Evolutionary conservation across 495 filamentous ascomycete genomes (phyloP), one percentile per base, ranked within the genome.

Genomic region (Staphylotrichum longicolle): DNA sequence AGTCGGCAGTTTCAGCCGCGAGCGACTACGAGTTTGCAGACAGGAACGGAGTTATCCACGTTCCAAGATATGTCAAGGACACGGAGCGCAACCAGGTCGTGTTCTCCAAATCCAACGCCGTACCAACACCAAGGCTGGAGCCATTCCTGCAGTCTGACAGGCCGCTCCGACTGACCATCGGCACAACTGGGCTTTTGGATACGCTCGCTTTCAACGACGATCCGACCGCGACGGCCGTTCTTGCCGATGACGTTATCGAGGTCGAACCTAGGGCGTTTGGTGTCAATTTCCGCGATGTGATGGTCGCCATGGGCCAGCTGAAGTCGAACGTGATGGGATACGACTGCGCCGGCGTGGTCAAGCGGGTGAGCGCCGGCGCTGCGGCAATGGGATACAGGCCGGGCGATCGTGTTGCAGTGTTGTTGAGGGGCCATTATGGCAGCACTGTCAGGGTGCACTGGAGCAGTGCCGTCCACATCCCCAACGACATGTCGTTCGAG

Each of bases 241-340:
- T 75, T 0, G 65, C 63, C 40, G 56, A 65, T 2, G 65, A 74
- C 53, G 67, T 63, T 6, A 67, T 82, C 6, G 77, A 83, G 52
- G 64, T 83, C 12, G 66, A 75, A 48, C 70, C 77, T 3, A 67
- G 64, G 12, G 77, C 76, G 7, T 68, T 72, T 41, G 78, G 78
- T 10, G 54, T 82, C n/a, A 78, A 74, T 61, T 76, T 74, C 48
- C 68, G 71, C 14, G 79, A 86, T 46, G 71, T 85, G 7, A 78
- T 84, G 62, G 75, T 79, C 1, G 75, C 79, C 3, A 76, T 85
- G 73, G 83, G 83, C 1, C 70, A 77, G 40, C 63, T 82, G 1
- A 68, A 72, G 41, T 70, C 70, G 8, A 54, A 65, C 14, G 61
- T 68, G 35, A 68, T 85, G 34, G 78, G 80, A 3, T 68, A 74